These are phyloP conservation scores for Globisporangium uncinulatum DNA, from an alignment of 352 stramenopile species.

Conservation along the genomic window DNA sequence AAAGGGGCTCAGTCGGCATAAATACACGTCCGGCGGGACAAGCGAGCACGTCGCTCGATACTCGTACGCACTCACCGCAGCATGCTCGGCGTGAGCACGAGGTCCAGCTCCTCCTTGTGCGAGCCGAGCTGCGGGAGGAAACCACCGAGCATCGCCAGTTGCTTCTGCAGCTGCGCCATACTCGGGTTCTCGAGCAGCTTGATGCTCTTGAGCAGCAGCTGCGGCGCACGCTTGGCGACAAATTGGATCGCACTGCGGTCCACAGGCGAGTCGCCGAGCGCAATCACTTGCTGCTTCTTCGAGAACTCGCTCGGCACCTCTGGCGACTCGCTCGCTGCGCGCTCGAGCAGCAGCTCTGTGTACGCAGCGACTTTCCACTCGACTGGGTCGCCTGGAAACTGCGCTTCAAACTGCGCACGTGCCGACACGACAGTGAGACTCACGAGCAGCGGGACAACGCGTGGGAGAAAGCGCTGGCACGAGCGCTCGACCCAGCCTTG, in stretches of 20 bases:
- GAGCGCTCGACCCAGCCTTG: conserved; percentile 71
- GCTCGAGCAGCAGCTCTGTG: conserved; percentile 38
- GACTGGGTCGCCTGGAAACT: conserved; percentile 51
- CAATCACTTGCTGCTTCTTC: conserved; percentile 53
- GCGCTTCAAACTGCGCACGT: conserved; percentile 49
- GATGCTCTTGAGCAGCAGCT: conserved; percentile 65
- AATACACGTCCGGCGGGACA: conserved; percentile 1
- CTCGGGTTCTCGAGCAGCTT: conserved; percentile 75
- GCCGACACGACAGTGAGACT: conserved; percentile 64
- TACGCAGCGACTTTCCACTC: conserved; percentile 82
- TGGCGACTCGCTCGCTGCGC: conserved; percentile 10
- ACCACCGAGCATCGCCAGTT: conserved; percentile 49
- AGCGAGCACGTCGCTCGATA: neutral
- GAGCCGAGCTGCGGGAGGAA: conserved; percentile 59
- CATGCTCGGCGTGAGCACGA: conserved; percentile 69
- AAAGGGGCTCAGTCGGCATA: neutral
- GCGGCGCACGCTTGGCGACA: conserved; percentile 37
- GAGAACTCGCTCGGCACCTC: conserved; percentile 22
- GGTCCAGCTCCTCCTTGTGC: conserved; percentile 59
- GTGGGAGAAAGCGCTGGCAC: conserved; percentile 64
- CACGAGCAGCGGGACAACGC: conserved; percentile 43
- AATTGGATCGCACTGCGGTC: conserved; percentile 72
- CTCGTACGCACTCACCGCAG: conserved; percentile 28
- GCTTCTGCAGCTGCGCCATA: conserved; percentile 69
- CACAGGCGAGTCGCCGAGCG: conserved; percentile 61